Conservation (phyloP, 306 rosid genomes). For the Vigna radiata region DNA sequence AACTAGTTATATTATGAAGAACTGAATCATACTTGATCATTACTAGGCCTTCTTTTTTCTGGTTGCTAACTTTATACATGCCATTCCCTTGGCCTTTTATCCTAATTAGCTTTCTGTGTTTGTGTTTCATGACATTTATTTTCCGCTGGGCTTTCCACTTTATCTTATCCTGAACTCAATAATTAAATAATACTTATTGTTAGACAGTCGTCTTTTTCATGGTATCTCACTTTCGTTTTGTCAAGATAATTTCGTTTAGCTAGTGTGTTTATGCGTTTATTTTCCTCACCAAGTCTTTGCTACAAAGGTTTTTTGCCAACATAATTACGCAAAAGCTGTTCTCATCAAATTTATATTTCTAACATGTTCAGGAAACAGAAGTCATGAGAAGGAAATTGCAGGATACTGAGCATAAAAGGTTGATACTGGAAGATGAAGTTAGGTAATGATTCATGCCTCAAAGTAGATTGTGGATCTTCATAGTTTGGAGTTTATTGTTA, state of each 20-base stretch:
- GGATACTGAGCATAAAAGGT: constrained; percentile 64
- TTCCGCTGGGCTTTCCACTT: background rate
- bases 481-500: constrained; percentile 5
- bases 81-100: constrained; percentile 3
- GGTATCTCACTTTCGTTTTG: constrained; percentile 4
- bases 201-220: background rate
- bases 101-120: constrained; percentile 6
- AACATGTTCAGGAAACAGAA: constrained; percentile 69
- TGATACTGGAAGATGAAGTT: constrained; percentile 76
- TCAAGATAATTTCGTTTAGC: background rate
- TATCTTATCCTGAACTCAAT: background rate
- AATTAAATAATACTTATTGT: background rate
- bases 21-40: background rate
- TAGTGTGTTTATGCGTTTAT: constrained; percentile 21
- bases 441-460: constrained; percentile 53
- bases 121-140: background rate
- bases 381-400: constrained; percentile 68
- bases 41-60: background rate
- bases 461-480: background rate
- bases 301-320: background rate
- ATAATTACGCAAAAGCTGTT: constrained; percentile 18
- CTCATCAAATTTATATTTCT: constrained; percentile 25
- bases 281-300: constrained; percentile 26
- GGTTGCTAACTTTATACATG: background rate
- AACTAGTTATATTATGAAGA: background rate